Base-by-base conservation (phyloP, 352 stramenopile species). In the Globisporangium carolinianum region DNA sequence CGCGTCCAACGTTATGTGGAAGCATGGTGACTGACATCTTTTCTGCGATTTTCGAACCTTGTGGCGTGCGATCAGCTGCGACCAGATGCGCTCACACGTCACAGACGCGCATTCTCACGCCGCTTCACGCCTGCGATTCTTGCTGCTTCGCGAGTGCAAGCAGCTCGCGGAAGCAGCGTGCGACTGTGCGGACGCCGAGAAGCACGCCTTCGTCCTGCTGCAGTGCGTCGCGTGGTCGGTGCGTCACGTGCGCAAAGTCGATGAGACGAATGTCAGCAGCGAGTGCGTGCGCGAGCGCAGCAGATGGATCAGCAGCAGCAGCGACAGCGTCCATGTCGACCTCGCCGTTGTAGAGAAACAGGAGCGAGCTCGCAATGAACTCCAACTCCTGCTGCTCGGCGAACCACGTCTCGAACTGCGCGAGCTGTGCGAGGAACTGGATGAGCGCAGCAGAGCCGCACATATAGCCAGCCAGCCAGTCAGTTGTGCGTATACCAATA, bases 341-440 rank as follows among this genome's bases (percentile, higher is more conserved):
- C 11, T 83, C 62, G 47, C 76, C 88, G 69, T 98, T 88, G 72
- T 98, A 98, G 6, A 98, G 73, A 47, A 98, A 95, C 50, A 99
- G 69, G 58, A 99, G 79, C 12, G 94, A 98, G 60, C 91, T 97
- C 2, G 90, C 89, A 71, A 97, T 97, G 73, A 98, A 98, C 53
- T 82, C 67, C 36, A 88, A 83, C 37, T 75, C 67, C 46, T 77
- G 61, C 61, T 98, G 94, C 55, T 76, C 59, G 6, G 91, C 65
- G 50, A 96, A 92, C 81, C 84, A 96, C 15, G 45, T 24, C 37
- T 75, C 60, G n/a, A 97, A 66, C 42, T 68, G 54, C 14, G 84
- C 60, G 0, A 97, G 69, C 17, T 87, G 71, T 18, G 46, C 38
- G 42, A 95, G 66, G 49, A 96, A 90, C 79, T 95, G 38, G 0